A percentile compares a stretch with the other conserved stretches of the same genome.
Conservation (phyloP, 805 yeast genomes). For the Nakazawaea wyomingensis region DNA sequence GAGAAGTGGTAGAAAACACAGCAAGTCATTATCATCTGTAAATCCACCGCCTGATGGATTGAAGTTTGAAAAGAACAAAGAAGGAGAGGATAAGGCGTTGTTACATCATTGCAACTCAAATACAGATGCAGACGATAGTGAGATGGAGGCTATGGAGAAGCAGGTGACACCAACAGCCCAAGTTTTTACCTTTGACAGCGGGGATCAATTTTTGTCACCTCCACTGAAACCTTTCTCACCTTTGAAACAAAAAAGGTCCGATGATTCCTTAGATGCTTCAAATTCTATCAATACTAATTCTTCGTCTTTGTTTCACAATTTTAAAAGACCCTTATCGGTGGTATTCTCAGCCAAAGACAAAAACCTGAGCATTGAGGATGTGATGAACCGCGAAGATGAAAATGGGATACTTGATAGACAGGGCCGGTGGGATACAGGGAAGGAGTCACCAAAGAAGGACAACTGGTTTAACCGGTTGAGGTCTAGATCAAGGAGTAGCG, state of each 20-base stretch:
- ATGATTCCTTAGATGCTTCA: conserved; percentile 1
- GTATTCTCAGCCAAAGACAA: conserved; percentile 9
- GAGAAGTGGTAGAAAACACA: conserved; percentile 25
- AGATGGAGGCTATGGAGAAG: conserved; percentile 1
- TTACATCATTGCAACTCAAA: conserved; percentile 6
- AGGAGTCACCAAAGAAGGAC: conserved; percentile 25
- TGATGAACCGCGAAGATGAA: conserved; percentile 1
- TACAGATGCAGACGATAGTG: conserved; percentile 10
- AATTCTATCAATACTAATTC: background rate
- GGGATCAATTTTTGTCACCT: conserved; percentile 3
- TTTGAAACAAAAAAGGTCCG: conserved; percentile 6
- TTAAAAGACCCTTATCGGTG: conserved; percentile 11
- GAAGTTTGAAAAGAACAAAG: conserved; percentile 29
- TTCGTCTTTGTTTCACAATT: conserved; percentile 7
- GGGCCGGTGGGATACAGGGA: conserved; percentile 22
- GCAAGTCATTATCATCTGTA: conserved; percentile 41
- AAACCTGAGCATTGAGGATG: conserved; percentile 11
- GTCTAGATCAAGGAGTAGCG: conserved; percentile 24
- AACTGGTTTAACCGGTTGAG: conserved; percentile 43
- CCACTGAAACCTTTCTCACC: conserved; percentile 5
- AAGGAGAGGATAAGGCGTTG: conserved; percentile 15
- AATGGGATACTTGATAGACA: conserved; percentile 22
- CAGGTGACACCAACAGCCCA: conserved; percentile 1
- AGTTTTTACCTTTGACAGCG: conserved; percentile 2
- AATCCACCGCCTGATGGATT: conserved; percentile 36